Conservation (phyloP, 1,139 yeast genomes). For the Cylindricascospora bacillispora region DNA sequence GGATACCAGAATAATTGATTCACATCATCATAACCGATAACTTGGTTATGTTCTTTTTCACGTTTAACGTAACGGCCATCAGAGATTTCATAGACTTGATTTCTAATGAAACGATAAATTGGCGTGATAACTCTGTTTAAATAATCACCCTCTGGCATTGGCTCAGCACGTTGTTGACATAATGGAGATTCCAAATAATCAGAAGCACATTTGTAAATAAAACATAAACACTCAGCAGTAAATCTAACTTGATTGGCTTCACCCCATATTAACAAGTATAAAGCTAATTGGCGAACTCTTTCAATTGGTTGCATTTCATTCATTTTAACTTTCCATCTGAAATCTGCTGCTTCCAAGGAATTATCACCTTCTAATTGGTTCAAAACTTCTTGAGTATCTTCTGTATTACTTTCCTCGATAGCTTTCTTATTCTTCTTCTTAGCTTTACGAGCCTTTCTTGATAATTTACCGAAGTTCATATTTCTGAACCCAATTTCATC, state of each 20-base stretch:
- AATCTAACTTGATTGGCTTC: conserved; percentile 97
- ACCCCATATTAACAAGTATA: conserved; percentile 91
- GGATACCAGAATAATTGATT: conserved; percentile 99
- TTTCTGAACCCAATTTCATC: conserved; percentile 68
- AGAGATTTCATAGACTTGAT: conserved; percentile 87
- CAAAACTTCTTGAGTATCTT: conserved; percentile 33
- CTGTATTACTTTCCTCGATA: conserved; percentile 34
- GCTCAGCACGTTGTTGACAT: conserved; percentile 81
- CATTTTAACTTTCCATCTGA: conserved; percentile 75
- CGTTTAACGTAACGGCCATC: conserved; percentile 96
- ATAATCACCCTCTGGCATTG: conserved; percentile 93
- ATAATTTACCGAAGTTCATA: conserved; percentile 66
- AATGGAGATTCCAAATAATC: conserved; percentile 81
- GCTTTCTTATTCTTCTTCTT: conserved; percentile 54
- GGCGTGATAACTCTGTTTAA: conserved; percentile 89
- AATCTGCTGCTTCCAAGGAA: conserved; percentile 68
- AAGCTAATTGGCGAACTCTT: conserved; percentile 80
- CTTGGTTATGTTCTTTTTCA: conserved; percentile 88
- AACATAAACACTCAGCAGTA: conserved; percentile 86
- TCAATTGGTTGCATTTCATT: conserved; percentile 55
- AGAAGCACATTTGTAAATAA: conserved; percentile 82
- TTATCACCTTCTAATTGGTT: conserved; percentile 83
- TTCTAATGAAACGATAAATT: conserved; percentile 75
- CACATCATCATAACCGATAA: conserved; percentile 96
- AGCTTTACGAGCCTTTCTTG: conserved; percentile 40